Percentiles rank a stretch among this genome's conserved stretches.
These are phyloP conservation scores for Kokia cookei DNA, from an alignment of 441 rosid genomes.

Conservation along the genomic window DNA sequence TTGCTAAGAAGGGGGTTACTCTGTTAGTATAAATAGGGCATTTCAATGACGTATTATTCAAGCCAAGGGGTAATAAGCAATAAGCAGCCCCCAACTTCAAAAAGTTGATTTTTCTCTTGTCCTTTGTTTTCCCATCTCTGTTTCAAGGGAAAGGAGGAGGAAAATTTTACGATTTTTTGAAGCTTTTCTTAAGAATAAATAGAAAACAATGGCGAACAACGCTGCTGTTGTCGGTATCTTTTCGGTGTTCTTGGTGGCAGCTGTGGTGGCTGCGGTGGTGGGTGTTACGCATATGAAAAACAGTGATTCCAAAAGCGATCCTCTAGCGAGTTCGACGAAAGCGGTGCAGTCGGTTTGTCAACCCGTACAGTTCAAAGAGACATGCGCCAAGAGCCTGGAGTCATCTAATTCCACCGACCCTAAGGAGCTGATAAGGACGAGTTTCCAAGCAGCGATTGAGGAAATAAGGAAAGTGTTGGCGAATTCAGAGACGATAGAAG, in stretches of 20 bases:
- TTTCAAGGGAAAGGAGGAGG: not conserved
- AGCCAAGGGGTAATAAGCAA: not conserved
- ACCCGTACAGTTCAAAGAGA: conserved; percentile 51
- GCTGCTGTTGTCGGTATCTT: conserved; percentile 36
- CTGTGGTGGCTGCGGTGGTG: conserved; percentile 49
- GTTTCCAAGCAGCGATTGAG: conserved; percentile 39
- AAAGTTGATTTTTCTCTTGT: not conserved
- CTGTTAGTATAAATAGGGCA: not conserved
- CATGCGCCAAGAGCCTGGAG: conserved; percentile 40
- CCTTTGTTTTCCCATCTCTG: not conserved
- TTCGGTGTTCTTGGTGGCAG: conserved; percentile 34
- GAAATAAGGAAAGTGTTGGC: conserved; percentile 31
- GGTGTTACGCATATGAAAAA: conserved; percentile 1
- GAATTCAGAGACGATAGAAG: conserved; percentile 35
- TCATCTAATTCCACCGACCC: conserved; percentile 43
- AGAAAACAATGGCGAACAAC: conserved; percentile 21
- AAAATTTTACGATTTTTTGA: not conserved
- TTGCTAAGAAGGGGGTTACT: no score
- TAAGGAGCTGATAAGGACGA: conserved; percentile 46
- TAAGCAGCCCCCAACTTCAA: not conserved
- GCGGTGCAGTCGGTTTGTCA: conserved; percentile 53
- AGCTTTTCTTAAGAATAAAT: not conserved
- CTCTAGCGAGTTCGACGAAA: conserved; percentile 27
- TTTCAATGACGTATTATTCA: not conserved
- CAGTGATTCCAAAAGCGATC: not conserved